Percentiles rank a stretch among this genome's conserved stretches.
Conservation (phyloP, 2,329 filamentous ascomycete genomes). For the Nemania diffusa region DNA sequence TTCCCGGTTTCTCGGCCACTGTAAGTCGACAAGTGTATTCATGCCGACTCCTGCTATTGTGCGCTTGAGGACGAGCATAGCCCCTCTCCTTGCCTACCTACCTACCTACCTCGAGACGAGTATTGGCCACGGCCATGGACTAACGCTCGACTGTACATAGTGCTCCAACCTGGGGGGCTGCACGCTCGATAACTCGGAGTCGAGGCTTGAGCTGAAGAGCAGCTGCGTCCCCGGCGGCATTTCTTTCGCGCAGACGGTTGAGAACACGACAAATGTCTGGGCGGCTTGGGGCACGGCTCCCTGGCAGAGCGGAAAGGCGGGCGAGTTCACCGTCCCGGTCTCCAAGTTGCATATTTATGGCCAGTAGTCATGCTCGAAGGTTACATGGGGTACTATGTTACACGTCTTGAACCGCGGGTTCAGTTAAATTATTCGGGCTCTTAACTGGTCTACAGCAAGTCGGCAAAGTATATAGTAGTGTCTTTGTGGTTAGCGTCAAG, state of each 20-base stretch:
- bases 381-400: background rate
- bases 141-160: background rate
- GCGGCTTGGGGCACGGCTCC: background rate
- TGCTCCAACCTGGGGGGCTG: background rate
- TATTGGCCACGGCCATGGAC: background rate
- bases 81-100: background rate
- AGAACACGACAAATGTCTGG: background rate
- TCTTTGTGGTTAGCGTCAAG: background rate
- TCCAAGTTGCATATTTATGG: background rate
- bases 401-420: background rate
- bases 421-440: background rate
- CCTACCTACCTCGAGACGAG: too few species aligned
- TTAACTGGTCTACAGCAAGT: background rate
- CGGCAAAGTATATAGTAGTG: background rate
- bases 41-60: background rate
- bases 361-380: background rate
- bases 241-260: background rate
- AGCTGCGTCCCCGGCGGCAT: background rate
- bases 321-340: background rate
- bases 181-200: background rate
- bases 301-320: background rate
- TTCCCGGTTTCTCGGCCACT: conserved; percentile 1
- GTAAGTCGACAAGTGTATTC: background rate
- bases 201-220: background rate
- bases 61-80: too few species aligned